phyloP scores from a whole-genome alignment of 169 alveolate genomes.

The Plasmodium berghei region DNA sequence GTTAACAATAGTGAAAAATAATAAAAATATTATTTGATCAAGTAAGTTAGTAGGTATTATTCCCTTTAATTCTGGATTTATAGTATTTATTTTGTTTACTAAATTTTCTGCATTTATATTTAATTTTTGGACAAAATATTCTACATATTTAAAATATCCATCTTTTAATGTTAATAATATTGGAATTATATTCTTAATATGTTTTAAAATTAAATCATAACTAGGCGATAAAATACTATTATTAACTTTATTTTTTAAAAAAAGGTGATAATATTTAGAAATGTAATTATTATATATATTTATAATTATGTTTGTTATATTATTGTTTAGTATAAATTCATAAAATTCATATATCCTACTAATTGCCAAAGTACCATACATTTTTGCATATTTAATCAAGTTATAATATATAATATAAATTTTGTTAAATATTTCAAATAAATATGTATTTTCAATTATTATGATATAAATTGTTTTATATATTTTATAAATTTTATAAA shows the following conservation, averaged over 20 bases:
- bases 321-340: background rate
- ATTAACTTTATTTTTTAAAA: constrained; percentile 3
- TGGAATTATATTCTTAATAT: background rate
- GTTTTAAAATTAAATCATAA: background rate
- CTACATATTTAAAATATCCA: background rate
- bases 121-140: constrained; percentile 14
- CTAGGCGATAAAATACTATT: background rate
- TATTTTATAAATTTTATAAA: constrained; percentile 31
- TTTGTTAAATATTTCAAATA: background rate
- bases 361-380: background rate
- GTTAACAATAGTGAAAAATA: constrained; percentile 31
- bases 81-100: constrained; percentile 30
- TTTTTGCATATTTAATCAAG: background rate
- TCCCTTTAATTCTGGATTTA: constrained; percentile 58
- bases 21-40: constrained; percentile 28
- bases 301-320: background rate
- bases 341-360: background rate
- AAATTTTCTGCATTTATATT: constrained; percentile 20
- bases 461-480: constrained; percentile 52
- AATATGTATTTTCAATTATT: constrained; percentile 24
- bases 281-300: background rate
- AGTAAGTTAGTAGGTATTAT: constrained; percentile 10
- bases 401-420: constrained; percentile 3
- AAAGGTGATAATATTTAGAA: background rate
- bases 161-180: background rate